Conservation (phyloP, 495 filamentous ascomycete genomes). For the Daldinia bambusicola region DNA sequence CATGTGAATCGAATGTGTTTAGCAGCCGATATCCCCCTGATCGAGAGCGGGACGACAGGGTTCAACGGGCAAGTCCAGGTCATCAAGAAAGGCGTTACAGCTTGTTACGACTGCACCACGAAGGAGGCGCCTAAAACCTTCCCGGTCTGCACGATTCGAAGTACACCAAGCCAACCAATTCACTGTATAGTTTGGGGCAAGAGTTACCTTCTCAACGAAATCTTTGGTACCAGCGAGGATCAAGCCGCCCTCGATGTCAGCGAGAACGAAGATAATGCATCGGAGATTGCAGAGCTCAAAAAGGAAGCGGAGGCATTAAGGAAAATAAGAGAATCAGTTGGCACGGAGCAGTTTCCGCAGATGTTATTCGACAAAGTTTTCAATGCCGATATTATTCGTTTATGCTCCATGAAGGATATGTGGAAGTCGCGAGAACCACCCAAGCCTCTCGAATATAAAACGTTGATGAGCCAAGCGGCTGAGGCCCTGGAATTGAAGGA, state of each 20-base stretch:
- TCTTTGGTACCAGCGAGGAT: slow-evolving; percentile 92
- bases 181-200: slow-evolving; percentile 99
- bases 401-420: slow-evolving; percentile 94
- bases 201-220: slow-evolving; percentile 92
- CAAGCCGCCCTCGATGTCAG: slow-evolving; percentile 79
- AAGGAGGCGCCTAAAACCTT: slow-evolving; percentile 92
- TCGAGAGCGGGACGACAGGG: slow-evolving; percentile 97
- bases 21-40: slow-evolving; percentile 86
- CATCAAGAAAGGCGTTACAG: slow-evolving; percentile 91
- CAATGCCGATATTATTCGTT: slow-evolving; percentile 80
- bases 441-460: slow-evolving; percentile 71
- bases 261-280: slow-evolving; percentile 83
- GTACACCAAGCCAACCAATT: slow-evolving; percentile 92
- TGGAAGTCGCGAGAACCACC: slow-evolving; percentile 88
- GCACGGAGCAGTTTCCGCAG: slow-evolving; percentile 78
- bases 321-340: slow-evolving; percentile 83
- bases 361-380: slow-evolving; percentile 95
- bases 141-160: slow-evolving; percentile 96
- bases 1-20: slow-evolving; percentile 99
- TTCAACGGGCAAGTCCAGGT: slow-evolving; percentile 99
- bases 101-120: slow-evolving; percentile 94
- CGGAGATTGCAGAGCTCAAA: slow-evolving; percentile 87
- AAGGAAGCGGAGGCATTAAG: slow-evolving; percentile 85
- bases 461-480: slow-evolving; percentile 56
- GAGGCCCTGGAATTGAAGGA: slow-evolving; percentile 62